Conservation (phyloP, 208 protist genomes). For the Borovskyia barvae region DNA sequence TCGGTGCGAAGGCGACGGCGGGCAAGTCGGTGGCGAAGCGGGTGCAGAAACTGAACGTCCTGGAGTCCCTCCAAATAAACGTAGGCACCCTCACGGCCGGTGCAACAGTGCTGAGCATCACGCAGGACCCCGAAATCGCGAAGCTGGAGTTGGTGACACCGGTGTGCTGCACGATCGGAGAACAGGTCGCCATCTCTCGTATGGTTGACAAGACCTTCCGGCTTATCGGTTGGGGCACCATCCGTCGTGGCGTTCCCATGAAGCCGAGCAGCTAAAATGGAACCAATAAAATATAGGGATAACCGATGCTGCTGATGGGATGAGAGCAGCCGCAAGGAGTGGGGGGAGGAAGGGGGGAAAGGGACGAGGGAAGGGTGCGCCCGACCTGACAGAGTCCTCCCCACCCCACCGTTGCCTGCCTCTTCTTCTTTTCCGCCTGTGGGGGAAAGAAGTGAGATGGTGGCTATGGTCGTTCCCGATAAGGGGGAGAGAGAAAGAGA, state of each 20-base stretch:
- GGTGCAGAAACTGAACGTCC: constrained; percentile 93
- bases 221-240: constrained; percentile 95
- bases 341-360: too few species aligned
- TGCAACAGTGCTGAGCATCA: constrained; percentile 93
- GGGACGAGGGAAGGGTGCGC: too few species aligned
- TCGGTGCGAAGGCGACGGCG: constrained; percentile 85
- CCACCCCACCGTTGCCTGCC: too few species aligned
- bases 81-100: constrained; percentile 99
- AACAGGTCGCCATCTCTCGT: constrained; percentile 98
- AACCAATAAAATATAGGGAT: neutral
- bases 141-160: constrained; percentile 96
- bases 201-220: constrained; percentile 97
- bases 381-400: too few species aligned
- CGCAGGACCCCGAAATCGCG: constrained; percentile 92
- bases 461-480: too few species aligned
- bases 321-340: too few species aligned
- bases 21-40: constrained; percentile 61
- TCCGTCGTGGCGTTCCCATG: constrained; percentile 77
- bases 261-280: constrained; percentile 42
- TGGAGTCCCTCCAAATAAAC: constrained; percentile 99
- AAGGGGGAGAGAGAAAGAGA: too few species aligned
- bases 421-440: too few species aligned
- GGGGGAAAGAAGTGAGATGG: too few species aligned
- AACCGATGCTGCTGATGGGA: neutral
- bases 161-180: constrained; percentile 96